These are phyloP conservation scores for Elsinoe ampelina DNA, from an alignment of 2,329 filamentous ascomycete species.

Conservation along the genomic window DNA sequence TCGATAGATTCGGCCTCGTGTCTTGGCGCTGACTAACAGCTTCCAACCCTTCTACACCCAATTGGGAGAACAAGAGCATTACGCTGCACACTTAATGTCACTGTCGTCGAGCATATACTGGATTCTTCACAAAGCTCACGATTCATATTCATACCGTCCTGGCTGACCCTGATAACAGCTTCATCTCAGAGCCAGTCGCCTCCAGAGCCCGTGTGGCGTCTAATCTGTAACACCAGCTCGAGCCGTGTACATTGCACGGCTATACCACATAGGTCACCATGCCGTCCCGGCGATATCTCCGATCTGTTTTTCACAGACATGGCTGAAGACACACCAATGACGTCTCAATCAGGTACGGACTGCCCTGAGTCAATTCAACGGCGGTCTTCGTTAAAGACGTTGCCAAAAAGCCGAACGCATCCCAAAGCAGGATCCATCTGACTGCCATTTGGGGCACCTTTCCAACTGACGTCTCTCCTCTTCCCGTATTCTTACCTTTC, in stretches of 20 bases:
- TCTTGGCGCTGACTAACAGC: constrained; percentile 10
- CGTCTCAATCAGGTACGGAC: background rate
- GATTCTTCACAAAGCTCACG: no score
- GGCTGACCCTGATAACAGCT: no score
- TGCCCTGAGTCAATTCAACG: background rate
- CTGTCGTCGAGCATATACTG: background rate
- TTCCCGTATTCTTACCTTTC: background rate
- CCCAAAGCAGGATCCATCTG: background rate
- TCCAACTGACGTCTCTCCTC: constrained; percentile 5
- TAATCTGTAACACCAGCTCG: no score
- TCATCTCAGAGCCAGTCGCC: no score
- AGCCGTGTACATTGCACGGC: background rate
- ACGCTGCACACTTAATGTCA: background rate
- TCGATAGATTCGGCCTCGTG: background rate
- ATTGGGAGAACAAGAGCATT: background rate
- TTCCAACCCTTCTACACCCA: background rate
- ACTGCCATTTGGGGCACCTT: background rate
- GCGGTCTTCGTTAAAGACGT: constrained; percentile 9
- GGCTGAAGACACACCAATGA: background rate
- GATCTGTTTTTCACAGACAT: background rate
- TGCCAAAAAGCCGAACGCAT: constrained; percentile 2
- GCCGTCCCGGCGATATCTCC: background rate
- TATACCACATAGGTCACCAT: background rate
- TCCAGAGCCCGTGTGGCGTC: no score
- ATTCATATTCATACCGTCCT: no score